These are phyloP conservation scores for Tylopilus vinaceipallidus DNA, from an alignment of 768 basidiomycete genomes.

Conservation along the genomic window DNA sequence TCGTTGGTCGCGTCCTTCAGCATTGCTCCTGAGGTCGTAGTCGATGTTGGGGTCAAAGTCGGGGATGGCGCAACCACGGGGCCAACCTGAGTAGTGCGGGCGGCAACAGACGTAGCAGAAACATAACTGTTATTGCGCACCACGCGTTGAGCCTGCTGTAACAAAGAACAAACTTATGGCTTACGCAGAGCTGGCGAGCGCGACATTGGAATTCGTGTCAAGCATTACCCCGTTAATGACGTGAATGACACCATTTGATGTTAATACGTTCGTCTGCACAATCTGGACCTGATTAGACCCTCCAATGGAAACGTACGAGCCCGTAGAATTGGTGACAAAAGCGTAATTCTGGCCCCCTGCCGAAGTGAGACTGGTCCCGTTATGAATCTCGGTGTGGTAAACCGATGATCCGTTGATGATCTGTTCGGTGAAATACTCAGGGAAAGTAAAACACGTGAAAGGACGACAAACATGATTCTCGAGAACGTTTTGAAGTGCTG, in stretches of 20 bases:
- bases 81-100: slow-evolving; percentile 39
- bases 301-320: slow-evolving; percentile 49
- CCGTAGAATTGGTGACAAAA: slow-evolving; percentile 54
- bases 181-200: slow-evolving; percentile 54
- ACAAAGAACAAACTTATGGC: slow-evolving; percentile 18
- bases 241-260: slow-evolving; percentile 69
- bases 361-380: slow-evolving; percentile 42
- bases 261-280: slow-evolving; percentile 55
- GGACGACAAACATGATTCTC: slow-evolving; percentile 54
- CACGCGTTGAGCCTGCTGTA: neutral
- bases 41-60: slow-evolving; percentile 7
- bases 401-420: slow-evolving; percentile 66
- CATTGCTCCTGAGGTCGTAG: neutral
- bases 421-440: slow-evolving; percentile 27
- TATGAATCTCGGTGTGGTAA: slow-evolving; percentile 53
- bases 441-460: neutral
- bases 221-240: slow-evolving; percentile 54
- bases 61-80: no score
- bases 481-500: slow-evolving; percentile 45
- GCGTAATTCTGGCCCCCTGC: slow-evolving; percentile 55
- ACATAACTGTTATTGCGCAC: slow-evolving; percentile 22
- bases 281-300: slow-evolving; percentile 51
- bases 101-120: slow-evolving; percentile 52
- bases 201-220: slow-evolving; percentile 40
- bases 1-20: neutral